Evolutionary conservation across 345 rosid species (phyloP).

Genomic region (Trapa bicornis): DNA sequence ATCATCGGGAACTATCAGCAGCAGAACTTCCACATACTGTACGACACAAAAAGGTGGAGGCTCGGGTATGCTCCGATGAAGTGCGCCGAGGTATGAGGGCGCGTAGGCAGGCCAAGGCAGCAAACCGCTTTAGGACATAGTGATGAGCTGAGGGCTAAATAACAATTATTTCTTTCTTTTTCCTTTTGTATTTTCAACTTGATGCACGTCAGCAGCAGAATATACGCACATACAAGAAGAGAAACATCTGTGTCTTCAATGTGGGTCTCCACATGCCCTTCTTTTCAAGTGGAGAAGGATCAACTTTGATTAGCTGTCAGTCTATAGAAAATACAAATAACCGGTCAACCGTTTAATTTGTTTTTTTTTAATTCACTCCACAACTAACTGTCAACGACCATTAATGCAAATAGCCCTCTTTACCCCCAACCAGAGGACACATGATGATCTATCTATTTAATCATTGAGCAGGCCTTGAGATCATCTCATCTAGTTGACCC

Average conservation of each 20-base stretch:
- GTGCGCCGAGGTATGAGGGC: slow-evolving; percentile 50
- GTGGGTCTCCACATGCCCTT: neutral
- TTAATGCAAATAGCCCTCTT: too few relatives aligned
- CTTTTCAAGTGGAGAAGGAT: slow-evolving; percentile 1
- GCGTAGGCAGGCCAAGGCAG: neutral
- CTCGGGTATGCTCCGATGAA: slow-evolving; percentile 74
- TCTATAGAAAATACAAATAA: neutral
- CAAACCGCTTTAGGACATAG: too few relatives aligned
- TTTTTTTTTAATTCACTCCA: neutral
- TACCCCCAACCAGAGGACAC: too few relatives aligned
- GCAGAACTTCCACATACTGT: slow-evolving; percentile 80
- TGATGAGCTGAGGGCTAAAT: neutral
- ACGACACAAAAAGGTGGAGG: slow-evolving; percentile 75
- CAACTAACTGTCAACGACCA: neutral
- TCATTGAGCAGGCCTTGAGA: too few relatives aligned
- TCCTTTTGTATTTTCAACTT: too few relatives aligned
- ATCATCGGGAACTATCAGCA: slow-evolving; percentile 94
- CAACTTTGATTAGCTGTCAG: neutral
- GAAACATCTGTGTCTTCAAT: neutral
- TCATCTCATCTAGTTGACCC: too few relatives aligned
- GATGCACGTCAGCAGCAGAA: too few relatives aligned
- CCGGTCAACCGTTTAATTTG: neutral
- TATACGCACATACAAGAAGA: too few relatives aligned
- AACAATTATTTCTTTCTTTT: neutral
- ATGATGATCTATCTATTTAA: too few relatives aligned